phyloP scores from a whole-genome alignment of 768 basidiomycete genomes.

The Pilatotrama ljubarskyi region DNA sequence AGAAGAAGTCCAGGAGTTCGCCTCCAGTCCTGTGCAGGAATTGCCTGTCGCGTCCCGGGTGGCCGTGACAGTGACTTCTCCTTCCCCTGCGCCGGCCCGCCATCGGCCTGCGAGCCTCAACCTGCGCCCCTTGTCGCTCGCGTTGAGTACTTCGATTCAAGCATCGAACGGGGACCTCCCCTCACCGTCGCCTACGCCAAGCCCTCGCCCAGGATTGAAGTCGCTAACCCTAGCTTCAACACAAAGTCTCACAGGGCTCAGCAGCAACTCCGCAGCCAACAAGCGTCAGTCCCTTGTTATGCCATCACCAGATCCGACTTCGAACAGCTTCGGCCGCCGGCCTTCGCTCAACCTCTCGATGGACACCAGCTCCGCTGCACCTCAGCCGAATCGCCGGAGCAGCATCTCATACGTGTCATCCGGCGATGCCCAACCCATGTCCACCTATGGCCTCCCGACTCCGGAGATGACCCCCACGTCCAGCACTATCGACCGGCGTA shows the following conservation, averaged over 20 bases:
- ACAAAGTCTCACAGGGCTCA: constrained; percentile 19
- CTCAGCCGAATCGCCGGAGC: constrained; percentile 46
- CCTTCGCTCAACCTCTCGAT: constrained; percentile 28
- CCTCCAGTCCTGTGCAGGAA: constrained; percentile 13
- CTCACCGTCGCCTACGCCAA: constrained; percentile 56
- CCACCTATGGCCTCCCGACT: constrained; percentile 57
- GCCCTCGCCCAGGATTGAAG: constrained; percentile 49
- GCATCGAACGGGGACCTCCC: constrained; percentile 37
- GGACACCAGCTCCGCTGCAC: constrained; percentile 24
- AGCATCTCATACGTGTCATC: constrained; percentile 76
- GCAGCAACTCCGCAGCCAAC: constrained; percentile 16
- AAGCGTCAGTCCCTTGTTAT: constrained; percentile 38
- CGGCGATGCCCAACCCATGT: constrained; percentile 30
- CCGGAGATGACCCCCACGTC: constrained; percentile 70
- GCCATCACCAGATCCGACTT: constrained; percentile 30
- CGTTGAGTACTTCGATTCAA: constrained; percentile 48
- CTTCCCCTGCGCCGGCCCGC: constrained; percentile 42
- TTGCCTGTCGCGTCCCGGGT: constrained; percentile 1
- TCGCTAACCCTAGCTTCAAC: constrained; percentile 48
- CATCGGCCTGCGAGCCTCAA: constrained; percentile 67
- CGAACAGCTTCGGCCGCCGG: constrained; percentile 41
- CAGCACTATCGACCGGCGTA: constrained; percentile 32
- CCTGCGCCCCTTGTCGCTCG: constrained; percentile 72
- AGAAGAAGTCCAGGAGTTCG: constrained; percentile 19
- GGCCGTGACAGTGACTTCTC: constrained; percentile 20